phyloP scores from a whole-genome alignment of 805 yeast species.

The Isabelozyma heimii region DNA sequence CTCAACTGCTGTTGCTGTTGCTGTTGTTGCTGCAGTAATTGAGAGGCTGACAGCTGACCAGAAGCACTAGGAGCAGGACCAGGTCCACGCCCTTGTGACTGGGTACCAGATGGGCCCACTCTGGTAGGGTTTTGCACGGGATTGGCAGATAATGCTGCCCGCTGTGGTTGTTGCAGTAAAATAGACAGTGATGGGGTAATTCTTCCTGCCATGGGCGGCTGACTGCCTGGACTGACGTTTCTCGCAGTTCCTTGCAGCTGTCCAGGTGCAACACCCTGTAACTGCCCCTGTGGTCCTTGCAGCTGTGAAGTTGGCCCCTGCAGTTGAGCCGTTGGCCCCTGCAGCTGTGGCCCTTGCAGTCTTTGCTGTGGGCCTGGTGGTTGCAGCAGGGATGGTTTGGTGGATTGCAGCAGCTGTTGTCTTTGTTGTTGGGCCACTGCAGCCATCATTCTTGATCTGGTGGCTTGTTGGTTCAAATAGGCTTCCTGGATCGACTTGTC shows the following conservation, averaged over 20 bases:
- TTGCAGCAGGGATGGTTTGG: background rate
- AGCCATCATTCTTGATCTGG: conserved; percentile 40
- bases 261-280: background rate
- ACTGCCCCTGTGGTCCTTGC: too few relatives aligned
- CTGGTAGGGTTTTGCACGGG: background rate
- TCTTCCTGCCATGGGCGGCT: background rate
- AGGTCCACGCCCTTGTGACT: background rate
- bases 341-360: conserved; percentile 15
- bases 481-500: conserved; percentile 84
- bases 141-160: background rate
- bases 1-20: conserved; percentile 10
- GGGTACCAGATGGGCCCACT: background rate
- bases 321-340: conserved; percentile 6
- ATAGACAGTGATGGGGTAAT: background rate
- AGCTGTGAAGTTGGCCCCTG: conserved; percentile 1
- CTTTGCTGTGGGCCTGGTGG: conserved; percentile 13
- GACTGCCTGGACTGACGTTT: conserved; percentile 16
- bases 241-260: conserved; percentile 7
- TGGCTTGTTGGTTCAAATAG: conserved; percentile 47
- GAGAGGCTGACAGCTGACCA: background rate
- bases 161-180: background rate
- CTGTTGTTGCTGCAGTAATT: conserved; percentile 4
- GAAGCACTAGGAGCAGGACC: background rate
- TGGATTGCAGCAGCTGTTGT: conserved; percentile 9
- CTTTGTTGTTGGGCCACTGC: conserved; percentile 38